These are phyloP conservation scores for Diaporthe ilicicola DNA, from an alignment of 2,329 filamentous ascomycete genomes.

Conservation along the genomic window DNA sequence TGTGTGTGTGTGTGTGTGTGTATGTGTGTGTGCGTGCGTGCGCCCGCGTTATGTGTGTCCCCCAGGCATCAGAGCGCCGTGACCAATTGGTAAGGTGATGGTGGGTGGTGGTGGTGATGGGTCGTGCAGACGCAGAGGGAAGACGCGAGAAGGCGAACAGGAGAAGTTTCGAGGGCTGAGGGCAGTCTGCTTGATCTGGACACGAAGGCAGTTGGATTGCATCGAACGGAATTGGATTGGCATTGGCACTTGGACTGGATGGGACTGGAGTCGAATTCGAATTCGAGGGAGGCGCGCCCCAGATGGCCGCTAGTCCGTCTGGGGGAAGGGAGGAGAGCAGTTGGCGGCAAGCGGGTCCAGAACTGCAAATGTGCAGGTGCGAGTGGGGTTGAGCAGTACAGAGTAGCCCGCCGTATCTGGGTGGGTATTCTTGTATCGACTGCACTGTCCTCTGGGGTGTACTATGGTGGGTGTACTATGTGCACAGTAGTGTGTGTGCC, in stretches of 20 bases:
- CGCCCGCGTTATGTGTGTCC: too few relatives aligned
- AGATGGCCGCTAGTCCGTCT: constrained; percentile 7
- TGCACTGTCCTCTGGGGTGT: too few relatives aligned
- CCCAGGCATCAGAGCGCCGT: constrained; percentile 1
- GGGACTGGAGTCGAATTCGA: constrained; percentile 14
- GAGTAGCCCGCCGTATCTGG: too few relatives aligned
- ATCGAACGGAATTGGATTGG: constrained; percentile 17
- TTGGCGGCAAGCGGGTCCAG: constrained; percentile 13
- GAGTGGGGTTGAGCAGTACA: not conserved
- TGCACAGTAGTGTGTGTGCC: constrained; percentile 13
- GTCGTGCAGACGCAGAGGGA: not conserved
- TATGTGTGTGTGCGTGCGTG: not conserved
- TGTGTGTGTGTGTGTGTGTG: not conserved
- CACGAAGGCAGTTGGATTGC: constrained; percentile 23
- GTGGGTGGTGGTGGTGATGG: not conserved
- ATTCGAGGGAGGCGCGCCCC: constrained; percentile 2
- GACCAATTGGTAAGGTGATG: not conserved
- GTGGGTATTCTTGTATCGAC: too few relatives aligned
- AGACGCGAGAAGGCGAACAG: constrained; percentile 9
- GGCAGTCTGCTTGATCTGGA: constrained; percentile 2
- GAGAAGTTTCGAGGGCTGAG: not conserved
- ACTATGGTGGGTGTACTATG: too few relatives aligned
- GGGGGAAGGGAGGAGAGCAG: constrained; percentile 1
- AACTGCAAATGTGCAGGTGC: not conserved
- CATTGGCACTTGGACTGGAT: not conserved